A percentile compares a stretch with the other conserved stretches of the same genome.
These are phyloP conservation scores for Neurospora sp. DNA, from an alignment of 495 filamentous ascomycete species.

Conservation along the genomic window DNA sequence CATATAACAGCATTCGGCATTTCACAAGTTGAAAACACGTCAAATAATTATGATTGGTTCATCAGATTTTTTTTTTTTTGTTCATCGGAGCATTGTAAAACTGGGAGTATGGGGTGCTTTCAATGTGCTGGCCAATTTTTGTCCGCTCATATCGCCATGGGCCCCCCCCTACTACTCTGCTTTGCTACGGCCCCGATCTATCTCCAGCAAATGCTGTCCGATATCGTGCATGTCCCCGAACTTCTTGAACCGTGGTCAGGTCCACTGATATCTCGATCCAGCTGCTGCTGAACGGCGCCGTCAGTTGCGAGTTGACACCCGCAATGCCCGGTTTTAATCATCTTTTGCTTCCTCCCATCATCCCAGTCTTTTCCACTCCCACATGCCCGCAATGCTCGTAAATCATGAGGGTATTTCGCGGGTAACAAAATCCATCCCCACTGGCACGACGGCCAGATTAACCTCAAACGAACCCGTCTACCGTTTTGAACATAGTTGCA, in stretches of 20 bases:
- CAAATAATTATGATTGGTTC: neutral
- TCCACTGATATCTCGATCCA: neutral
- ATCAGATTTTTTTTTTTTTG: neutral
- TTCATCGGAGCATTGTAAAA: neutral
- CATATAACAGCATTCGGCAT: neutral
- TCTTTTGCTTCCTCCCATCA: neutral
- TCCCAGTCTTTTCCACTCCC: neutral
- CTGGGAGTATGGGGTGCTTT: neutral
- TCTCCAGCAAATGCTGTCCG: neutral
- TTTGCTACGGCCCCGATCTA: neutral
- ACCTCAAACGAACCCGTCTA: neutral
- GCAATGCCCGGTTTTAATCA: neutral
- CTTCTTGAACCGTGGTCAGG: neutral
- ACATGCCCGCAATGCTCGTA: neutral
- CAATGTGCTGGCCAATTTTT: neutral
- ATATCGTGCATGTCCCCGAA: neutral
- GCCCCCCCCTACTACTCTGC: neutral
- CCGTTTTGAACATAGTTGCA: neutral
- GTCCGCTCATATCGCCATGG: neutral
- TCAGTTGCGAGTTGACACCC: neutral
- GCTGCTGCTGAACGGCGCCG: neutral
- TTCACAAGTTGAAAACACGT: neutral
- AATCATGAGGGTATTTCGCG: constrained; percentile 3
- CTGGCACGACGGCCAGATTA: neutral
- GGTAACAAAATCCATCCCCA: neutral